Percentiles rank a stretch among this genome's conserved stretches.
phyloP scores from a whole-genome alignment of 2,329 filamentous ascomycete species.

The Talaromyces sp. region DNA sequence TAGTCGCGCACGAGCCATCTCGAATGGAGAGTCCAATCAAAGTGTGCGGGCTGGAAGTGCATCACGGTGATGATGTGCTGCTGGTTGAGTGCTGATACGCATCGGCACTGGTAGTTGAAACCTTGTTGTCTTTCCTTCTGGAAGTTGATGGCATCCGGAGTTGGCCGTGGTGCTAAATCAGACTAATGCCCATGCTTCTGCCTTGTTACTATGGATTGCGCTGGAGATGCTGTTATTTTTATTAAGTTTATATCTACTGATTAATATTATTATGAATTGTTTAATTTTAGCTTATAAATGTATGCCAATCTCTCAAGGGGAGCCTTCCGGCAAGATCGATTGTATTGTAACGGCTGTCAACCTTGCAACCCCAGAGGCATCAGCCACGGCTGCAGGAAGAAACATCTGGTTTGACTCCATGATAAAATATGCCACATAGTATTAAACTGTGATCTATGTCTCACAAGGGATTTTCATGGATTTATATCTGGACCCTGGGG shows the following conservation, averaged over 20 bases:
- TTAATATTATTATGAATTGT: not conserved
- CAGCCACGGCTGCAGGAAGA: not conserved
- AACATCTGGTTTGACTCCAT: not conserved
- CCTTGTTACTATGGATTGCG: not conserved
- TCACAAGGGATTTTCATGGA: not conserved
- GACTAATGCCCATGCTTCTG: not conserved
- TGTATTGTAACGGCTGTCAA: not conserved
- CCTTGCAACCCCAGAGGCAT: not conserved
- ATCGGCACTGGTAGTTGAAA: too few relatives aligned
- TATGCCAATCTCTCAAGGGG: not conserved
- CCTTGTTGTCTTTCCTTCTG: not conserved
- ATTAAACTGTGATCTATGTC: not conserved
- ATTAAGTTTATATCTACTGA: too few relatives aligned
- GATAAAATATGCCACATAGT: not conserved
- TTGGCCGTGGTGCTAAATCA: not conserved
- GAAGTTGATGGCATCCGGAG: not conserved
- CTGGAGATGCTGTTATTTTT: not conserved
- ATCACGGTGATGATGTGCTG: not conserved
- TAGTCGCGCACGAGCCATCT: constrained; percentile 6
- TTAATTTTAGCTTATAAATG: not conserved
- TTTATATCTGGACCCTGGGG: not conserved
- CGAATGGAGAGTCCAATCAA: constrained; percentile 4
- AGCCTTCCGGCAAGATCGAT: not conserved
- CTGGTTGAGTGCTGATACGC: not conserved
- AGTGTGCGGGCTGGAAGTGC: not conserved